Conservation (phyloP, 2,329 filamentous ascomycete genomes). For the Penicillium hesseltinei region DNA sequence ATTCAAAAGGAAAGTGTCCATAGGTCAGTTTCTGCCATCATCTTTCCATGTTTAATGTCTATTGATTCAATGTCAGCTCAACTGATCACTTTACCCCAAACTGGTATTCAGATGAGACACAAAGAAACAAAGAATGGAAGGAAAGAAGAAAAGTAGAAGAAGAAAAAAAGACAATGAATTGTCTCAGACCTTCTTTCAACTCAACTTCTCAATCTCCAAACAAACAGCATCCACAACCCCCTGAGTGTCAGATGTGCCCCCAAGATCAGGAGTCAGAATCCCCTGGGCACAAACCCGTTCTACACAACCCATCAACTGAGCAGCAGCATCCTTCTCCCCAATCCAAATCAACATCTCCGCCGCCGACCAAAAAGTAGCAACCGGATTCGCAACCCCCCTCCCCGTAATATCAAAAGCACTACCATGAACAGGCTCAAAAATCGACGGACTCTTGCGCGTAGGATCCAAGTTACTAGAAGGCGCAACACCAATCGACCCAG, state of each 20-base stretch:
- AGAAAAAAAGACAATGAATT: background rate
- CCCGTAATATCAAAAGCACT: constrained; percentile 56
- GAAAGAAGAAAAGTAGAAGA: background rate
- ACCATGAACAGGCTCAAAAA: constrained; percentile 65
- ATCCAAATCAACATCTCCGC: constrained; percentile 66
- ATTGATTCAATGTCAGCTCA: background rate
- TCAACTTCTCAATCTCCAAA: constrained; percentile 46
- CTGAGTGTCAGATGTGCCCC: constrained; percentile 55
- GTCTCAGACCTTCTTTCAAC: constrained; percentile 2
- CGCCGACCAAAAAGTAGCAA: constrained; percentile 67
- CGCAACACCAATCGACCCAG: constrained; percentile 68
- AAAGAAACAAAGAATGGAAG: constrained; percentile 1
- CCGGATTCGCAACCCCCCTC: constrained; percentile 56
- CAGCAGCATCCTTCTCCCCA: constrained; percentile 57
- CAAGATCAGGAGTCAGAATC: constrained; percentile 59
- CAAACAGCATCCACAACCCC: constrained; percentile 58
- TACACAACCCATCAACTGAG: constrained; percentile 56
- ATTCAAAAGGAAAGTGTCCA: background rate
- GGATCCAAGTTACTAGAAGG: constrained; percentile 68
- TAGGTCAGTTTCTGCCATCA: background rate
- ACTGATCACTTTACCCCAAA: background rate
- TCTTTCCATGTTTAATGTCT: background rate
- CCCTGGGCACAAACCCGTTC: constrained; percentile 58
- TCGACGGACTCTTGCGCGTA: constrained; percentile 56
- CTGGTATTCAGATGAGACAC: background rate